A percentile compares a stretch with the other conserved stretches of the same genome.
These are phyloP conservation scores for Fusarium sp. DNA, from an alignment of 2,329 filamentous ascomycete genomes.

Conservation along the genomic window DNA sequence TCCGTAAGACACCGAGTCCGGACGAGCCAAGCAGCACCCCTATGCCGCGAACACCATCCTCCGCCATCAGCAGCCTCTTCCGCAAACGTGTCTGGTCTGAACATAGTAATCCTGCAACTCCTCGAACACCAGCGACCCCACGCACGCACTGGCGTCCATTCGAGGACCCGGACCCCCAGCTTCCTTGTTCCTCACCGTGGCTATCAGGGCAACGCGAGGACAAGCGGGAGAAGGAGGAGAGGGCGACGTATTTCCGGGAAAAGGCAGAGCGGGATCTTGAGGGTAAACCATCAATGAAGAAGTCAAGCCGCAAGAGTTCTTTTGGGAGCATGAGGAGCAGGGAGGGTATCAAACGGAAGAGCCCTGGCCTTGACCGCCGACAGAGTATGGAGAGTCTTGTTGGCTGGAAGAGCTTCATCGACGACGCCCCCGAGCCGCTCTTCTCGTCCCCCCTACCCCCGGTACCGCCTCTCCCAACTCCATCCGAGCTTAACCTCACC, in stretches of 20 bases:
- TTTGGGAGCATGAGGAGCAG: constrained; percentile 21
- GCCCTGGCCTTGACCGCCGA: constrained; percentile 1
- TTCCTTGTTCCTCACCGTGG: constrained; percentile 41
- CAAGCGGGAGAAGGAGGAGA: constrained; percentile 29
- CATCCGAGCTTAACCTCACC: constrained; percentile 29
- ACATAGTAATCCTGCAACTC: constrained; percentile 22
- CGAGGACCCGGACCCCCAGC: constrained; percentile 29
- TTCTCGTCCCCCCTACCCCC: constrained; percentile 41
- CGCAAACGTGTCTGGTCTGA: constrained; percentile 42
- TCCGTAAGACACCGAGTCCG: constrained; percentile 20
- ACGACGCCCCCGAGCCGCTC: constrained; percentile 38
- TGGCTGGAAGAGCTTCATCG: constrained; percentile 39
- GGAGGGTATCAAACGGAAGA: constrained; percentile 17
- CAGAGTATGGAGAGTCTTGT: constrained; percentile 42
- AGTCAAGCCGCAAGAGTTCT: constrained; percentile 13
- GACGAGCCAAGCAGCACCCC: constrained; percentile 2
- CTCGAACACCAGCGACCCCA: constrained; percentile 35
- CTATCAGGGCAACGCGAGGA: constrained; percentile 32
- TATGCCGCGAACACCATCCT: constrained; percentile 35
- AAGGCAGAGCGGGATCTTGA: constrained; percentile 29
- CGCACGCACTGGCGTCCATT: constrained; percentile 43
- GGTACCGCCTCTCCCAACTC: constrained; percentile 40
- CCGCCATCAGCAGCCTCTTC: constrained; percentile 41
- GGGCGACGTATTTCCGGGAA: constrained; percentile 39
- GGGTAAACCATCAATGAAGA: constrained; percentile 10